Evolutionary conservation across 2,329 filamentous ascomycete species (phyloP), one percentile per base, ranked within the genome.

Genomic region (Sporothrix euskadiensis): DNA sequence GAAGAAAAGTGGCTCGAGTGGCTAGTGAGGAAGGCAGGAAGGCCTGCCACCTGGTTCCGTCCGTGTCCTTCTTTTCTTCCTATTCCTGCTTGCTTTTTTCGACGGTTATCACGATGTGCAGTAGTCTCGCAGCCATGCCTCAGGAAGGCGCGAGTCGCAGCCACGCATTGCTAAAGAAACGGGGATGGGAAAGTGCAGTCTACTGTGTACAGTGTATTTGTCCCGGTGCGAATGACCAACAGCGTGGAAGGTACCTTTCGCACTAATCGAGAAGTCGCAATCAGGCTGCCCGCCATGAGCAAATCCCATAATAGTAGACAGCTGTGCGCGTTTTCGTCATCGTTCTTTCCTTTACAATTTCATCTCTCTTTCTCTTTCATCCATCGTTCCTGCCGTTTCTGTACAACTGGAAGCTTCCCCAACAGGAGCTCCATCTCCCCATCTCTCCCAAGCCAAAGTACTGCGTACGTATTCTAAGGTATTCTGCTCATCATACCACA

Each of bases 111-210:
- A 22, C 39, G 35, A 44, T 65, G n/a, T 14, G 59, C 19, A 63
- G 19, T 63, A 22, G 9, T 2, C 59, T 3, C 2, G 22, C 16
- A 49, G 22, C 10, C 22, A 68, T 32, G 6, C 22, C 41, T 3
- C 26, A 26, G 19, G 66, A 69, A 69, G 66, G 66, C 66, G 66
- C 66, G 30, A 69, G 16, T 35, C 26, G 22, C 63, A 26, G 35
- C 63, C 41, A 16, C 22, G 63, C 66, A 69, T 22, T 69, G 66
- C 30, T 52, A 30, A 69, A 69, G 66, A 54, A 69, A 69, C 66
- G 30, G 6, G 35, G 66, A n/a, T 16, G 26, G 39, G 59, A 63
- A 63, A 41, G 32, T 22, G 19, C 14, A 22, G 49, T 54, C 49
- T 54, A 54, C 22, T 12, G 9, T 12, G 9, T 12, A 6, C 10